These are phyloP conservation scores for Plasmodium knowlesi DNA, from an alignment of 169 alveolate species.

Conservation along the genomic window DNA sequence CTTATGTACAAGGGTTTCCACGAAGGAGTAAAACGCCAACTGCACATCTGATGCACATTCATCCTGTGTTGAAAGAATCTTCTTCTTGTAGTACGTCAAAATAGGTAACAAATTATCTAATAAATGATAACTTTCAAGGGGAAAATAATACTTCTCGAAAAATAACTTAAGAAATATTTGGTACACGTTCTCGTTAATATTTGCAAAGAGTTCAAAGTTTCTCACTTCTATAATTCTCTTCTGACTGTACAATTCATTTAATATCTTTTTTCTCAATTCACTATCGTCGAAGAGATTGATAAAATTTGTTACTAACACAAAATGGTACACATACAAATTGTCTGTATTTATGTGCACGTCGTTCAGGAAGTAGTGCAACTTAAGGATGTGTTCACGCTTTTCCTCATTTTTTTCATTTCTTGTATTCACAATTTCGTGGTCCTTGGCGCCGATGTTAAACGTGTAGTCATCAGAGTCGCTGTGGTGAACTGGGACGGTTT, in stretches of 20 bases:
- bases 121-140: conserved; percentile 42
- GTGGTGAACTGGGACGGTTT: not conserved
- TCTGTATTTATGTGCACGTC: conserved; percentile 5
- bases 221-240: conserved; percentile 34
- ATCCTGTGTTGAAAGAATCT: not conserved
- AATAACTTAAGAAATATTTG: conserved; percentile 15
- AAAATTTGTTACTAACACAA: conserved; percentile 25
- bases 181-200: conserved; percentile 49
- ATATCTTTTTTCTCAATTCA: conserved; percentile 40
- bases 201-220: conserved; percentile 13
- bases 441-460: conserved; percentile 44
- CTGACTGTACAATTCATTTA: conserved; percentile 19
- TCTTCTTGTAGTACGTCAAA: conserved; percentile 43
- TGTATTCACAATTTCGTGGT: not conserved
- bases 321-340: conserved; percentile 21
- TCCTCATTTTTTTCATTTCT: not conserved
- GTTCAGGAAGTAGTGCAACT: conserved; percentile 36
- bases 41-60: not conserved
- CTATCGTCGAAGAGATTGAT: conserved; percentile 57
- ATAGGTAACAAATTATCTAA: conserved; percentile 17
- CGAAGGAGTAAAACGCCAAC: not conserved
- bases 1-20: conserved; percentile 27
- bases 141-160: conserved; percentile 54
- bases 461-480: conserved; percentile 44
- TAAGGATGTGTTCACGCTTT: not conserved